A percentile compares a stretch with the other conserved stretches of the same genome.
Evolutionary conservation across 1,284 basidiomycete species (phyloP).

Genomic region (Pseudozyma tsukubaensis): DNA sequence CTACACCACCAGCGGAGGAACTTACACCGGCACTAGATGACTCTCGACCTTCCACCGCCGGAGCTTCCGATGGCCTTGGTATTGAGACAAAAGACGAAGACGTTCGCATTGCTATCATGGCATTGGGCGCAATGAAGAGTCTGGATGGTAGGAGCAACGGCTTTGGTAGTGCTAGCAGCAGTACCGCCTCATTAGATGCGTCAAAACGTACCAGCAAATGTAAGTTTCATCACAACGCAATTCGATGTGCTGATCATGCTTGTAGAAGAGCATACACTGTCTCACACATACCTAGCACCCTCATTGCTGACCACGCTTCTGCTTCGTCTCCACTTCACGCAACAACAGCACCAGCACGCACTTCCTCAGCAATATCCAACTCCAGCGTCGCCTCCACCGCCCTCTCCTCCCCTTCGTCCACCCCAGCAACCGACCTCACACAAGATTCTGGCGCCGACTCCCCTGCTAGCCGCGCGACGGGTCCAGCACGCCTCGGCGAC

Average conservation of each 20-base stretch:
- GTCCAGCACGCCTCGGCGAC: conserved; percentile 48
- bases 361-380: conserved; percentile 52
- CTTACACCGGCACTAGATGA: conserved; percentile 31
- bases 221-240: too few species aligned
- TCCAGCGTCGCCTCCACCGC: conserved; percentile 55
- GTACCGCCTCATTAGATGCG: conserved; percentile 19
- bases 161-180: conserved; percentile 26
- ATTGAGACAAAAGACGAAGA: conserved; percentile 59
- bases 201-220: conserved; percentile 29
- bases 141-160: conserved; percentile 44
- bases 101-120: conserved; percentile 61
- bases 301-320: too few species aligned
- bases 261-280: too few species aligned
- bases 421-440: conserved; percentile 55
- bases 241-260: too few species aligned
- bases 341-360: conserved; percentile 15
- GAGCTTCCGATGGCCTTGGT: conserved; percentile 29
- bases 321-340: too few species aligned
- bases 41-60: not conserved
- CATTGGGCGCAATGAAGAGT: conserved; percentile 58
- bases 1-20: conserved; percentile 42
- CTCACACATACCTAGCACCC: too few species aligned
- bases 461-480: conserved; percentile 27
- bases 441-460: conserved; percentile 46
- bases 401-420: conserved; percentile 58